A percentile compares a stretch with the other conserved stretches of the same genome.
Evolutionary conservation across 441 rosid species (phyloP).

Genomic region (Bocquillonia castaneifolia): DNA sequence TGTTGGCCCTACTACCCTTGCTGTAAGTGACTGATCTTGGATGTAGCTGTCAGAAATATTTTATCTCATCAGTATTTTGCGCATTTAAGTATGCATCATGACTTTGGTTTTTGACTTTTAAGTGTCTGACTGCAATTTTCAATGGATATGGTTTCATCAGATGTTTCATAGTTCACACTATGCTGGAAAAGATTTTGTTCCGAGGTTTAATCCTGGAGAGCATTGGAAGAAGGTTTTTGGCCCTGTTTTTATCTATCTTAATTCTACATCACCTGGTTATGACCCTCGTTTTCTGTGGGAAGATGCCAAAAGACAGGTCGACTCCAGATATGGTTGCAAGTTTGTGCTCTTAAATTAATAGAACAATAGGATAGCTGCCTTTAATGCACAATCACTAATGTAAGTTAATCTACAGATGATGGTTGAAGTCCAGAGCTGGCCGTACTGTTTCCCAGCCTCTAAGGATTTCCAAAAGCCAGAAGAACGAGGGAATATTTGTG

Average conservation of each 20-base stretch:
- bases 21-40: constrained; percentile 45
- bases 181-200: constrained; percentile 68
- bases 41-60: constrained; percentile 4
- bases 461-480: constrained; percentile 49
- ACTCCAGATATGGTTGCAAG: background rate
- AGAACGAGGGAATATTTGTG: constrained; percentile 60
- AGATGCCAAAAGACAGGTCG: constrained; percentile 77
- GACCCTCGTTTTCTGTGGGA: constrained; percentile 64
- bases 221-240: constrained; percentile 94
- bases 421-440: constrained; percentile 74
- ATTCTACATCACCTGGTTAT: constrained; percentile 39
- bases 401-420: constrained; percentile 38
- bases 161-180: constrained; percentile 88
- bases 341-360: constrained; percentile 7
- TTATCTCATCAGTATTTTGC: constrained; percentile 2
- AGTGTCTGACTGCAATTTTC: constrained; percentile 8
- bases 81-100: background rate
- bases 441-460: constrained; percentile 65
- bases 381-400: constrained; percentile 16
- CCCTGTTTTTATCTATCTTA: constrained; percentile 71
- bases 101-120: constrained; percentile 9
- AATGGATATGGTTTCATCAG: constrained; percentile 32
- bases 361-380: constrained; percentile 18
- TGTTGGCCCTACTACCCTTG: constrained; percentile 82
- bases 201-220: constrained; percentile 54